A percentile compares a stretch with the other conserved stretches of the same genome.
These are phyloP conservation scores for Fistulifera pelliculosa DNA, from an alignment of 108 stramenopile species.

Conservation along the genomic window DNA sequence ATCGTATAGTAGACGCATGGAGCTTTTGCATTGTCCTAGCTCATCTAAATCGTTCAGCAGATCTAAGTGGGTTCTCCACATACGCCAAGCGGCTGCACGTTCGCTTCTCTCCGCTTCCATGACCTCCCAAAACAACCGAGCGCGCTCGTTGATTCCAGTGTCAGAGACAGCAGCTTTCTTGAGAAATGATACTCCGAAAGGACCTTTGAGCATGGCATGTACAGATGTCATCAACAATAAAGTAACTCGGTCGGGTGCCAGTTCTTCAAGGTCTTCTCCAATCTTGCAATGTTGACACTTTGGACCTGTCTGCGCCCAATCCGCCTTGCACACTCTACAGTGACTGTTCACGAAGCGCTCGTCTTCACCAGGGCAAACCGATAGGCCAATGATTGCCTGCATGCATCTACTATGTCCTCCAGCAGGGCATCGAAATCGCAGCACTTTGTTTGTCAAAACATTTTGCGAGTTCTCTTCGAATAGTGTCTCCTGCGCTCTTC, in stretches of 20 bases:
- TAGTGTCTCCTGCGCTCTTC: slow-evolving; percentile 2
- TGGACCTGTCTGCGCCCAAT: slow-evolving; percentile 43
- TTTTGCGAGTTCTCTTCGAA: slow-evolving; percentile 6
- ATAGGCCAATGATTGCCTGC: slow-evolving; percentile 12
- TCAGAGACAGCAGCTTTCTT: slow-evolving; percentile 1
- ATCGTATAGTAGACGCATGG: slow-evolving; percentile 33
- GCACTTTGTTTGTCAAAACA: slow-evolving; percentile 8
- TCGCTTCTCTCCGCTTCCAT: slow-evolving; percentile 28
- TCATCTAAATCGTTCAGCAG: slow-evolving; percentile 62
- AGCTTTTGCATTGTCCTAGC: slow-evolving; percentile 40
- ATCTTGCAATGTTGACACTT: slow-evolving; percentile 33
- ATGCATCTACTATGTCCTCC: slow-evolving; percentile 20
- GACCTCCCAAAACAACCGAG: slow-evolving; percentile 29
- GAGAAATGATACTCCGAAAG: background rate
- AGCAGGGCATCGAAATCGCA: slow-evolving; percentile 11
- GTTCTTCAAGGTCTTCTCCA: slow-evolving; percentile 19
- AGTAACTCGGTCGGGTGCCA: slow-evolving; percentile 6
- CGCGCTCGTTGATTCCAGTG: slow-evolving; percentile 12
- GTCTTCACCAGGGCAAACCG: slow-evolving; percentile 11
- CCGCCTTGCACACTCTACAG: slow-evolving; percentile 39
- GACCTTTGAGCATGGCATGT: background rate
- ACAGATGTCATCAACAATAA: background rate
- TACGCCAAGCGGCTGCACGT: slow-evolving; percentile 26
- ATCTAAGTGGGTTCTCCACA: slow-evolving; percentile 59
- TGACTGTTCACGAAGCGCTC: slow-evolving; percentile 41